Evolutionary conservation across 257 asterid genomes (phyloP).

Genomic region (Nicotiana knightiana): DNA sequence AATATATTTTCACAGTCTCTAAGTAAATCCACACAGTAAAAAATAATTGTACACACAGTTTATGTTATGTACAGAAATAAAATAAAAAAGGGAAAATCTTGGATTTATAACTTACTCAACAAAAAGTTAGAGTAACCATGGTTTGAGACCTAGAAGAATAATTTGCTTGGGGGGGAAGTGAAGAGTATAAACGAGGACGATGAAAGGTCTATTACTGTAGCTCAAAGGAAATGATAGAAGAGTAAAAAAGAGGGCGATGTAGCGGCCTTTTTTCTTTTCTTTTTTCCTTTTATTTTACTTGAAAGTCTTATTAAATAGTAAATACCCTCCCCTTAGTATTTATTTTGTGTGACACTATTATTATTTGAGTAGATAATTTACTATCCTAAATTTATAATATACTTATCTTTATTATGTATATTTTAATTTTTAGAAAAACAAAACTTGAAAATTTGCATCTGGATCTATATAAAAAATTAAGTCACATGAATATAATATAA

Average conservation of each 20-base stretch:
- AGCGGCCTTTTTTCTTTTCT: not conserved
- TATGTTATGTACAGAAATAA: not conserved
- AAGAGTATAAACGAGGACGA: not conserved
- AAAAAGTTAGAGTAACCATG: not conserved
- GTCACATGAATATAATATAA: too few relatives aligned
- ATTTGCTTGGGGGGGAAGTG: not conserved
- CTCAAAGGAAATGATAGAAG: conserved; percentile 1
- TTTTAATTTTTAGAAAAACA: too few relatives aligned
- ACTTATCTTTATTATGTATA: too few relatives aligned
- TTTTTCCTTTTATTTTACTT: not conserved
- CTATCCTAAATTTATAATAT: too few relatives aligned
- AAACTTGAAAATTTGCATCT: too few relatives aligned
- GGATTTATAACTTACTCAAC: not conserved
- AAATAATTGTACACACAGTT: not conserved
- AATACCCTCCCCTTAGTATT: too few relatives aligned
- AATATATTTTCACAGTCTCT: not conserved
- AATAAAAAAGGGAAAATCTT: not conserved
- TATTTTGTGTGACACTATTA: not conserved
- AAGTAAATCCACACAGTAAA: not conserved
- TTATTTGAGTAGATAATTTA: too few relatives aligned
- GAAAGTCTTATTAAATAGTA: too few relatives aligned
- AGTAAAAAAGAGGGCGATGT: not conserved
- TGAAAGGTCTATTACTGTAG: not conserved
- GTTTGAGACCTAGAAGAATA: not conserved
- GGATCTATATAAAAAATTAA: too few relatives aligned